These are phyloP conservation scores for Colletotrichum sp. DNA, from an alignment of 2,329 filamentous ascomycete genomes.

Conservation along the genomic window DNA sequence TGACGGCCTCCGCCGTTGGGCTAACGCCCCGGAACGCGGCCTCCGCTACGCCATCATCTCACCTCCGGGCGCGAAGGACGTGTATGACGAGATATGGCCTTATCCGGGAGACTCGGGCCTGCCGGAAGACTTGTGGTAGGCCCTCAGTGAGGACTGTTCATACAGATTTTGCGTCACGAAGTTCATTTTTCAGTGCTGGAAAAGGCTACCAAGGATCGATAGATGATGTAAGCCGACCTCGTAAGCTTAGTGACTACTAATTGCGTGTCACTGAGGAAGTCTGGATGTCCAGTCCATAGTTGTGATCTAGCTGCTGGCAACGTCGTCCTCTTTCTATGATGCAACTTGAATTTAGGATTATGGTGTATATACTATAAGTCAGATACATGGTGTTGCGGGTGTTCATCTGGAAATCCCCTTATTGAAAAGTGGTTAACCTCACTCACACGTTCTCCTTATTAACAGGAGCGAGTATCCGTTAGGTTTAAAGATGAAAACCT, in stretches of 20 bases:
- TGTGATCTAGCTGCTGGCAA: not conserved
- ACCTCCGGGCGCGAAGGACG: not conserved
- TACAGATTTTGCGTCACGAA: not conserved
- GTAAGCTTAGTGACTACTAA: not conserved
- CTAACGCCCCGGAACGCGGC: constrained; percentile 25
- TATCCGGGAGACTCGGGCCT: not conserved
- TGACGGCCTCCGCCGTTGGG: not conserved
- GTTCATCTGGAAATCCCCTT: not conserved
- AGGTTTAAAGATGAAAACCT: not conserved
- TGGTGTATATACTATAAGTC: not conserved
- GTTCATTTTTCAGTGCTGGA: not conserved
- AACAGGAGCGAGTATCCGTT: not conserved
- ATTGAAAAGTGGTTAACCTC: not conserved
- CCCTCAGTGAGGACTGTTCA: not conserved
- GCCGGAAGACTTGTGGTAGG: not conserved
- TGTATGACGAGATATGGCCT: not conserved
- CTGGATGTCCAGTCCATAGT: not conserved
- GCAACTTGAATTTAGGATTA: not conserved
- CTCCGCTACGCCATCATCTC: not conserved
- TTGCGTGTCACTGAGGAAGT: not conserved
- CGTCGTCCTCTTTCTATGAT: not conserved
- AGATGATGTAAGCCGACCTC: not conserved
- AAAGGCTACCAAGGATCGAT: not conserved
- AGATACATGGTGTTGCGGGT: not conserved
- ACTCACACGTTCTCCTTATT: not conserved